A percentile compares a stretch with the other conserved stretches of the same genome.
Conservation (phyloP, 768 basidiomycete genomes). For the Cantharellus anzutake region DNA sequence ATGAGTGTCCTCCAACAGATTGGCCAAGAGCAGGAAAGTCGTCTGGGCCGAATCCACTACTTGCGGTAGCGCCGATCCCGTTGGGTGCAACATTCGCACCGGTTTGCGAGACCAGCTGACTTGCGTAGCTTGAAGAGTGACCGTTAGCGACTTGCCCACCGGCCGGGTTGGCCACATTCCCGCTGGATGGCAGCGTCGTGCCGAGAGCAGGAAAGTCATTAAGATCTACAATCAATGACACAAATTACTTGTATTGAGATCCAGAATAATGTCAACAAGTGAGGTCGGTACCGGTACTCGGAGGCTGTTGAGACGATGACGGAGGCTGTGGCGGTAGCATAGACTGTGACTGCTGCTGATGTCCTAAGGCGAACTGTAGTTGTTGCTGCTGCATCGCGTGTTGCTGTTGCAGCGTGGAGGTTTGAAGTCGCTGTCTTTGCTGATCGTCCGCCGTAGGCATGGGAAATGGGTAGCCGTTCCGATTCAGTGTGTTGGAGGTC, state of each 20-base stretch:
- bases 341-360: conserved; percentile 12
- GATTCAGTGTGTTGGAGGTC: background rate
- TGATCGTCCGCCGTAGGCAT: background rate
- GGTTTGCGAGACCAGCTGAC: conserved; percentile 31
- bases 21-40: conserved; percentile 77
- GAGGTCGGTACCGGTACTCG: background rate
- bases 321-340: conserved; percentile 20
- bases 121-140: conserved; percentile 54
- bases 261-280: background rate
- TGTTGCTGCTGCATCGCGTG: conserved; percentile 13
- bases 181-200: conserved; percentile 30
- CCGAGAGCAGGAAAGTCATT: conserved; percentile 82
- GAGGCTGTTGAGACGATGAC: background rate
- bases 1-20: background rate
- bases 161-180: conserved; percentile 13
- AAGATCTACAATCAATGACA: conserved; percentile 64
- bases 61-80: conserved; percentile 18
- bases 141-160: conserved; percentile 15
- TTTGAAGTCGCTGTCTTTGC: conserved; percentile 12
- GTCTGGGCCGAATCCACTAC: conserved; percentile 59
- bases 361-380: conserved; percentile 16
- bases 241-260: conserved; percentile 40
- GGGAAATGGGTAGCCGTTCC: background rate
- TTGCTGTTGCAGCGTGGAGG: conserved; percentile 17
- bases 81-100: conserved; percentile 18